Conservation (phyloP, 129 eudicot genomes). For the Tanacetum coccineum region DNA sequence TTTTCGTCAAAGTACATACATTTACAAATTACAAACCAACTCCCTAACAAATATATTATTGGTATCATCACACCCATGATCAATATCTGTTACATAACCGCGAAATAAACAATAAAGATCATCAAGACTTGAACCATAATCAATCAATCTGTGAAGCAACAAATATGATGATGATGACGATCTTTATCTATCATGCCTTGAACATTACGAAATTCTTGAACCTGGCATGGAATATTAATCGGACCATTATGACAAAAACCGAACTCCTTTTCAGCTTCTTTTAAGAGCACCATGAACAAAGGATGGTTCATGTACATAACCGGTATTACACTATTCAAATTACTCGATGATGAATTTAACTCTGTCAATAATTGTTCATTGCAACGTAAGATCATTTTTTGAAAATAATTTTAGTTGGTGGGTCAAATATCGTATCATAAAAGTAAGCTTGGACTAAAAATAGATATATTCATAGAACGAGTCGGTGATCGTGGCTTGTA, state of each 20-base stretch:
- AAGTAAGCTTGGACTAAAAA: no score
- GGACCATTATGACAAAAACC: conserved; percentile 75
- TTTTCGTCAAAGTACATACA: conserved; percentile 9
- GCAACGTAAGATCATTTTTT: no score
- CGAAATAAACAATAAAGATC: conserved; percentile 1
- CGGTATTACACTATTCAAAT: no score
- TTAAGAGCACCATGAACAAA: conserved; percentile 61
- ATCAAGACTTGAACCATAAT: conserved; percentile 2
- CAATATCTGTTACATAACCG: background rate
- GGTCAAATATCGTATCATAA: no score
- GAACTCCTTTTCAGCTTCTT: conserved; percentile 87
- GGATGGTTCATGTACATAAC: conserved; percentile 81
- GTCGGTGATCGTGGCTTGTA: no score
- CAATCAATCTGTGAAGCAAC: conserved; percentile 58
- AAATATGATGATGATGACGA: conserved; percentile 26
- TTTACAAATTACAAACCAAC: conserved; percentile 6
- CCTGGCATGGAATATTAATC: conserved; percentile 74
- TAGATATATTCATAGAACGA: no score
- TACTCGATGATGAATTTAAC: no score
- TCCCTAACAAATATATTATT: conserved; percentile 10
- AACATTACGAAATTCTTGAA: conserved; percentile 63
- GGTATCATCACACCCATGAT: conserved; percentile 7
- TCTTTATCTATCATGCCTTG: conserved; percentile 48
- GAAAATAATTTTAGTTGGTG: no score
- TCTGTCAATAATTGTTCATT: no score